Evolutionary conservation across 345 rosid species (phyloP).

Genomic region (Salix brachista): DNA sequence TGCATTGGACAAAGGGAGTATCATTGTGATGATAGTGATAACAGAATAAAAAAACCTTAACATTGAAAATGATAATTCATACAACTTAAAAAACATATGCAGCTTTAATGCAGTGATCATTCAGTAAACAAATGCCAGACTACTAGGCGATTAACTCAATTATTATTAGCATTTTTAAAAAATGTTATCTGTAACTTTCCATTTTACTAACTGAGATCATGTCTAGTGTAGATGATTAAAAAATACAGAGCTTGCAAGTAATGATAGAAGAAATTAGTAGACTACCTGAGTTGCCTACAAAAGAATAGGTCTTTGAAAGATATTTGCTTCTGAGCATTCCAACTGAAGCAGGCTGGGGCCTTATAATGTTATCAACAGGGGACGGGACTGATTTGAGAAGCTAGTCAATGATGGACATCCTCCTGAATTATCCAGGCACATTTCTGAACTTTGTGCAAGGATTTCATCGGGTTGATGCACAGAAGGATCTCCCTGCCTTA

Average conservation of each 20-base stretch:
- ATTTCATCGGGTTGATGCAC: constrained; percentile 24
- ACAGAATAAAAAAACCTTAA: not conserved
- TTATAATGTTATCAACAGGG: constrained; percentile 26
- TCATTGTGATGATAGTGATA: not conserved
- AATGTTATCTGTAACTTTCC: not conserved
- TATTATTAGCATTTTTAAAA: not conserved
- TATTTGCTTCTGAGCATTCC: constrained; percentile 36
- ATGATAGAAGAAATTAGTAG: constrained; percentile 1
- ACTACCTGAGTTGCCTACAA: constrained; percentile 44
- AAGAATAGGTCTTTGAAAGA: constrained; percentile 32
- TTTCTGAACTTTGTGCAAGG: constrained; percentile 33
- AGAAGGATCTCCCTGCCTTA: constrained; percentile 26
- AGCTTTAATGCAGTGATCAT: not conserved
- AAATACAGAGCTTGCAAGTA: not conserved
- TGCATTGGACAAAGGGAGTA: not conserved
- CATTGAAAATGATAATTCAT: not conserved
- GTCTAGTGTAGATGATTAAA: not conserved
- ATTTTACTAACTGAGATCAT: not conserved
- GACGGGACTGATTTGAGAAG: constrained; percentile 33
- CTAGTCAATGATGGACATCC: constrained; percentile 20
- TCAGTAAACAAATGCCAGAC: not conserved
- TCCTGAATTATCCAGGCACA: constrained; percentile 21
- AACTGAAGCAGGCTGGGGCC: constrained; percentile 28
- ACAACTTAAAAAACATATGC: not conserved
- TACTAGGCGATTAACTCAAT: not conserved